phyloP scores from a whole-genome alignment of 2,329 filamentous ascomycete genomes.

The Fusarium scirpi region DNA sequence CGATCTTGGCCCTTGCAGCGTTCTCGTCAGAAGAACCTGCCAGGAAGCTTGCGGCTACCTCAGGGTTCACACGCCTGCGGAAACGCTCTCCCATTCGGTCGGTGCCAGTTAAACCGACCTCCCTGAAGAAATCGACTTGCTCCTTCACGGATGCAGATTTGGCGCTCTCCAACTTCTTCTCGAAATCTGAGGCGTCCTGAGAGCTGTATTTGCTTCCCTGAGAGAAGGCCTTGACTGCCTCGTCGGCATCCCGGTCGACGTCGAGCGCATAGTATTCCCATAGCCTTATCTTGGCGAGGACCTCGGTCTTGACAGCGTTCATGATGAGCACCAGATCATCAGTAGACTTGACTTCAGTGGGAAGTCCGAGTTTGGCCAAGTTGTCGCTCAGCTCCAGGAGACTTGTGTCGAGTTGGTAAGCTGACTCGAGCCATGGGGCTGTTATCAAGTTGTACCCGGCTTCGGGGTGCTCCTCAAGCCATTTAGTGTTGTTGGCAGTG shows the following conservation, averaged over 20 bases:
- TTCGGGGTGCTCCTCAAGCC: slow-evolving; percentile 94
- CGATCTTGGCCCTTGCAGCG: slow-evolving; percentile 66
- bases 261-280: slow-evolving; percentile 96
- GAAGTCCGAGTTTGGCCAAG: slow-evolving; percentile 77
- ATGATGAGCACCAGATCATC: slow-evolving; percentile 85
- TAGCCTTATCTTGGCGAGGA: slow-evolving; percentile 80
- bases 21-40: slow-evolving; percentile 73
- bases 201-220: slow-evolving; percentile 68
- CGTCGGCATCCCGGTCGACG: slow-evolving; percentile 77
- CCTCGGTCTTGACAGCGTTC: slow-evolving; percentile 83
- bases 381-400: slow-evolving; percentile 81
- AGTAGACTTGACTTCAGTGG: slow-evolving; percentile 75
- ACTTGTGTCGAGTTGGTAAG: slow-evolving; percentile 70
- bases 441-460: slow-evolving; percentile 94
- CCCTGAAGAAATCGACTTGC: slow-evolving; percentile 72
- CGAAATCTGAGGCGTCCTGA: slow-evolving; percentile 54
- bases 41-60: slow-evolving; percentile 70
- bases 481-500: slow-evolving; percentile 94
- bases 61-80: slow-evolving; percentile 76
- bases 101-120: slow-evolving; percentile 76
- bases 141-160: slow-evolving; percentile 59
- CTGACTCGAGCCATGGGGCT: slow-evolving; percentile 80
- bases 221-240: slow-evolving; percentile 78
- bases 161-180: slow-evolving; percentile 60
- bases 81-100: slow-evolving; percentile 85